Evolutionary conservation across 805 yeast genomes (phyloP).

Genomic region (Candida gorgasii): DNA sequence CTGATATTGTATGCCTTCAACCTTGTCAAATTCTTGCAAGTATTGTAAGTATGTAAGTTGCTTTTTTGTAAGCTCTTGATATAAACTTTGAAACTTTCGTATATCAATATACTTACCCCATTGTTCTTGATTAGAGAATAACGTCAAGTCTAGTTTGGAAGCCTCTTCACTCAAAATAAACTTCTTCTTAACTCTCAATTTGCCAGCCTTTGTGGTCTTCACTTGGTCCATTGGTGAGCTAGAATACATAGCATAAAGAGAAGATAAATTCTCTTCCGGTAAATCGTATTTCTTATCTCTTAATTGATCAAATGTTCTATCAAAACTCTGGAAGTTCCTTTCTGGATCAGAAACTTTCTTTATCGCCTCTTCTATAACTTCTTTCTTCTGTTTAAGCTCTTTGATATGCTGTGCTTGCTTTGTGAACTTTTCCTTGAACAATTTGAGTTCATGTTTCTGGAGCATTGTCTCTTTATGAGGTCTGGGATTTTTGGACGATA

Average conservation of each 20-base stretch:
- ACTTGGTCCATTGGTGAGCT: conserved; percentile 22
- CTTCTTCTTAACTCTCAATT: conserved; percentile 29
- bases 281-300: conserved; percentile 10
- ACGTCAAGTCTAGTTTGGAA: conserved; percentile 40
- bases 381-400: conserved; percentile 7
- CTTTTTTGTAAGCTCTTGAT: conserved; percentile 40
- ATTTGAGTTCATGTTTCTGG: conserved; percentile 68
- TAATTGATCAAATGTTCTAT: conserved; percentile 5
- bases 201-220: conserved; percentile 18
- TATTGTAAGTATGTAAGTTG: conserved; percentile 50
- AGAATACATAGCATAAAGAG: conserved; percentile 26
- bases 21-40: conserved; percentile 43
- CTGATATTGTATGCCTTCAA: conserved; percentile 30
- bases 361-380: conserved; percentile 8
- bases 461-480: conserved; percentile 51
- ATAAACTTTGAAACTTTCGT: conserved; percentile 48
- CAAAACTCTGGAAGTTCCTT: conserved; percentile 11
- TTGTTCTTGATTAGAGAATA: conserved; percentile 61
- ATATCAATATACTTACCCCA: conserved; percentile 69
- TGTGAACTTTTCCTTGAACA: conserved; percentile 50
- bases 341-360: conserved; percentile 10
- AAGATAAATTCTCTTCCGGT: conserved; percentile 9
- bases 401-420: conserved; percentile 16
- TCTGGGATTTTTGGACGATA: conserved; percentile 30
- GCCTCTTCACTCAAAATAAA: conserved; percentile 53